Base-by-base conservation (phyloP, 2,329 filamentous ascomycete species). In the Proliferodiscus dingleyae region DNA sequence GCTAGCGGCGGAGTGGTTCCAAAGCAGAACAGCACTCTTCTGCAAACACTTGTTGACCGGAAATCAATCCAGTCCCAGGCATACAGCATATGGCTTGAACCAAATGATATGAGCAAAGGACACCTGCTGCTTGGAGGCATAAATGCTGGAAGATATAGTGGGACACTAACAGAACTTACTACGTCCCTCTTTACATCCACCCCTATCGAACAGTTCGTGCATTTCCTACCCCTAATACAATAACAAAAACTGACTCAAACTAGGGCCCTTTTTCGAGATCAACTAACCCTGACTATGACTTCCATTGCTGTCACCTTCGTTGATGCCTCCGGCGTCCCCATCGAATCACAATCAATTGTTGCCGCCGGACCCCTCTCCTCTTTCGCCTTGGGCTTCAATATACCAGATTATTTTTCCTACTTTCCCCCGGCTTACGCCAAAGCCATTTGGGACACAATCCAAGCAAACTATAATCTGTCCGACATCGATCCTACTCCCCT, bases 81-180 rank as follows among this genome's bases (percentile, higher is more conserved):
- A 7, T 40, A 40, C 21, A 40, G 37, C 26, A 40, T 40, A n/a
- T 40, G 37, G 37, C 37, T 40, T 13, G 24, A 40, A n/a, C 37
- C 37, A 10, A 5, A 23, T 16, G 23, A 19, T 1, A 18, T 2
- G 9, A 13, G 29, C 4, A 40, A 3, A 16, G 37, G 37, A 3
- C 37, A 40, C 29, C 23, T 40, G 18, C 37, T 40, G 13, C 37
- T 40, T 21, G 37, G 37, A 3, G 37, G 24, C 10, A 40, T 40
- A 16, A 30, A 40, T 11, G 8, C 21, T 21, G 9, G n/a, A 10
- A n/a, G 23, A 2, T 40, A 40, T 18, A 1, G 15, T 13, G 10
- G 18, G 7, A 8, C 37, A 7, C 37, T 40, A 15, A n/a, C 15
- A 5, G 11, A 40, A 10, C 37, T 37, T 37, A 22, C 21, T 21